Base-by-base conservation (phyloP, 176 grass and related monocot species). In the Phoenix dactylifera region DNA sequence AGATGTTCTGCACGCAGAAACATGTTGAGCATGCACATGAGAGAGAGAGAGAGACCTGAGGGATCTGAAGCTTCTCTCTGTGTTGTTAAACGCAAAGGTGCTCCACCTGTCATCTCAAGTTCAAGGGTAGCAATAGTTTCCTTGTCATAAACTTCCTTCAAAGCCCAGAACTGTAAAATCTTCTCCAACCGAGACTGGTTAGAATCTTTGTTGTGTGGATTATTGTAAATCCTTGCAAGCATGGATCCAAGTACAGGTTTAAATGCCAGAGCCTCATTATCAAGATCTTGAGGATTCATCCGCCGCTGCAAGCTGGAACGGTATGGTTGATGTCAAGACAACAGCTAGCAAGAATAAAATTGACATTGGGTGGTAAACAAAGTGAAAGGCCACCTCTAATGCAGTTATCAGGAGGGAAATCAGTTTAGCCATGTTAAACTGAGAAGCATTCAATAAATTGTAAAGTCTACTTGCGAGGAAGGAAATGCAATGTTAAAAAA, bases 91-190 rank as follows among this genome's bases (percentile, higher is more conserved):
- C 62, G 72, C 52, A 79, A 70, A 22, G 59, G 16, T 4, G 24
- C 10, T 16, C 72, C 81, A 54, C 77, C 70, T 71, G 83, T 92
- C 93, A 98, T 98, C 74, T 98, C 88, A 24, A 66, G 83, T 67
- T 86, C 88, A 55, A 98, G 56, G 59, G 24, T 76, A 80, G 67
- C 23, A 10, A 98, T 86, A 10, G 79, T 89, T 69, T 78, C 84
- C 54, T 76, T 78, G 53, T 93, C 76, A 48, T 85, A 98, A 56
- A 98, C 93, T 73, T 98, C 93, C 59, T 92, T 98, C 22, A 82
- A 89, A 70, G 70, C 73, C 93, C 88, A 98, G 69, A 92, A 98
- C 56, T 93, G 93, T 16, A 98, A 52, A n/a, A 98, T 98, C 75
- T 92, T 92, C 60, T 88, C 82, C 18, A 98, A 67, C 1, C 93